These are phyloP conservation scores for Cyamopsis tetragonoloba DNA, from an alignment of 306 rosid genomes.

Conservation along the genomic window DNA sequence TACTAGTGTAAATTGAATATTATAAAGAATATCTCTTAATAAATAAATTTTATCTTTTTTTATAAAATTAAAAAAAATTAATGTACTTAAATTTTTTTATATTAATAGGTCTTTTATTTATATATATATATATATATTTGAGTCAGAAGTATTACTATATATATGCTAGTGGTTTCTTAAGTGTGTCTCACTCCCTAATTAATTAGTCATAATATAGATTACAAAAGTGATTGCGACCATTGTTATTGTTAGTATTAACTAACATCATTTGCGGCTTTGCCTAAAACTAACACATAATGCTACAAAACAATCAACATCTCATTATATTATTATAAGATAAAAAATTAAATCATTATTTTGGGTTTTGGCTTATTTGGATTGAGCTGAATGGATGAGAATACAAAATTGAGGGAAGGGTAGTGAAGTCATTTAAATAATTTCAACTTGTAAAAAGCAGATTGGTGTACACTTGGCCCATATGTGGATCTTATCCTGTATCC, in stretches of 20 bases:
- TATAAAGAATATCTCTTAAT: no score
- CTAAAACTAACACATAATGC: conserved; percentile 7
- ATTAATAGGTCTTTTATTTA: no score
- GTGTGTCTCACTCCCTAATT: background rate
- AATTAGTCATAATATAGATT: background rate
- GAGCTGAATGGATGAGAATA: conserved; percentile 9
- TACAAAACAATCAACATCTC: conserved; percentile 15
- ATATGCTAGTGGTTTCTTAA: conserved; percentile 4
- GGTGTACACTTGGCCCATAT: conserved; percentile 4
- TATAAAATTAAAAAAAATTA: no score
- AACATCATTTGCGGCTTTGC: conserved; percentile 12
- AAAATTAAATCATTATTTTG: background rate
- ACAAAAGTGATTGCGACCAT: conserved; percentile 9
- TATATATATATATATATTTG: no score
- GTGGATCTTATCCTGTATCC: conserved; percentile 35
- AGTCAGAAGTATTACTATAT: no score
- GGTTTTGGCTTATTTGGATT: conserved; percentile 1
- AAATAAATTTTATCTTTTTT: no score
- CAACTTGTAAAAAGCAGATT: background rate
- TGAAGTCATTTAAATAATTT: conserved; percentile 7
- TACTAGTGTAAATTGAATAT: no score
- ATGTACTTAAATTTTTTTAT: no score
- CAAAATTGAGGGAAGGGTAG: background rate
- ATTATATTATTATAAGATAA: background rate
- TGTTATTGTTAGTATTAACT: background rate